phyloP scores from a whole-genome alignment of 768 basidiomycete species.

The Rubroboletus satanas region DNA sequence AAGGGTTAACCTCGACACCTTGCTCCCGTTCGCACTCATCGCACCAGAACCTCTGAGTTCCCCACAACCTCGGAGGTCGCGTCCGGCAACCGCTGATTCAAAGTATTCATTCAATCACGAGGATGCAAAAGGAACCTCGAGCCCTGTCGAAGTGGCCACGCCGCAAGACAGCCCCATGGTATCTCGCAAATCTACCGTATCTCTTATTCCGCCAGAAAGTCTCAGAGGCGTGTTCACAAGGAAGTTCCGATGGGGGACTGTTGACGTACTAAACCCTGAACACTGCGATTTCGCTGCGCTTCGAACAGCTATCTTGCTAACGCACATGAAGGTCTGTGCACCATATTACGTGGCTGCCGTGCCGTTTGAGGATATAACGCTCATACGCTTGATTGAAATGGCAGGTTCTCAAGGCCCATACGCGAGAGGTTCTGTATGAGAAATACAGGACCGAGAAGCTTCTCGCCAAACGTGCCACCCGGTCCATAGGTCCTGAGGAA shows the following conservation, averaged over 20 bases:
- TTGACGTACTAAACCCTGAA: constrained; percentile 80
- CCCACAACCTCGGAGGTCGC: constrained; percentile 28
- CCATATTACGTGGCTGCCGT: constrained; percentile 18
- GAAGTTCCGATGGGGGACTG: constrained; percentile 83
- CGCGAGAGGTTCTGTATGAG: constrained; percentile 90
- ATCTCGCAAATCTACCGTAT: constrained; percentile 31
- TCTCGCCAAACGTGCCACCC: constrained; percentile 78
- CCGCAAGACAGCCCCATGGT: constrained; percentile 35
- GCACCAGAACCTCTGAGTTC: constrained; percentile 57
- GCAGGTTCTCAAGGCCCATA: constrained; percentile 76
- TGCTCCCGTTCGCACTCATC: constrained; percentile 79
- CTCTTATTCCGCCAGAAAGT: constrained; percentile 59
- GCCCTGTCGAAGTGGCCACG: constrained; percentile 32
- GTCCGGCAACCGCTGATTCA: constrained; percentile 20
- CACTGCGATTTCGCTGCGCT: constrained; percentile 88
- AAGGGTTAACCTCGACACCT: constrained; percentile 50
- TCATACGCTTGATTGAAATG: constrained; percentile 8
- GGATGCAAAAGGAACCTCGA: constrained; percentile 17
- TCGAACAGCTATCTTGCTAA: constrained; percentile 78
- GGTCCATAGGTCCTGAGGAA: constrained; percentile 71
- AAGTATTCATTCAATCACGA: constrained; percentile 12
- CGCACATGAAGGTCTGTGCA: constrained; percentile 71
- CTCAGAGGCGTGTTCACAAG: constrained; percentile 73
- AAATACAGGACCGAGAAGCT: constrained; percentile 90
- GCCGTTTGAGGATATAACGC: constrained; percentile 7